phyloP scores from a whole-genome alignment of 1,139 yeast genomes.

The Magnusiomyces sp. region DNA sequence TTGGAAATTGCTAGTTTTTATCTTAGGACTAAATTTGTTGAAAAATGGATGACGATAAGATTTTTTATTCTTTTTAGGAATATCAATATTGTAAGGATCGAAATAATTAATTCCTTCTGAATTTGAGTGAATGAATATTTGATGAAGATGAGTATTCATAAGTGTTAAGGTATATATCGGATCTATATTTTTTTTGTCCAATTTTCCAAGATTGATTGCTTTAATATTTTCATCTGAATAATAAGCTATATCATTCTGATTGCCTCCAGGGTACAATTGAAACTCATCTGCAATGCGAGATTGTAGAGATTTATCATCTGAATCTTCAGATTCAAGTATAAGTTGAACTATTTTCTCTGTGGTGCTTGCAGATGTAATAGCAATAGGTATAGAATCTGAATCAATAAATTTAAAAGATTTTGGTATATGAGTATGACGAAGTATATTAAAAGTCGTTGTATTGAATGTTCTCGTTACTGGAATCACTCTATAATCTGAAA shows the following conservation, averaged over 20 bases:
- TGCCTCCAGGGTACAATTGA: not conserved
- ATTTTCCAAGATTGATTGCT: constrained; percentile 13
- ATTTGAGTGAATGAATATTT: constrained; percentile 8
- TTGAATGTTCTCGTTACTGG: constrained; percentile 16
- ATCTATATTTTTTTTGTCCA: constrained; percentile 21
- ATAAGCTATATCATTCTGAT: constrained; percentile 20
- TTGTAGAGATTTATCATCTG: constrained; percentile 2
- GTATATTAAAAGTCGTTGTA: constrained; percentile 11
- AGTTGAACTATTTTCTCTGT: no score
- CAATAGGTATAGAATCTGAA: constrained; percentile 16
- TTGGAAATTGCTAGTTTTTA: constrained; percentile 11
- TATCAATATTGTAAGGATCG: constrained; percentile 21
- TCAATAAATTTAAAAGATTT: constrained; percentile 15
- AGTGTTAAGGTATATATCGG: constrained; percentile 4
- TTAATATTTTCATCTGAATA: constrained; percentile 19
- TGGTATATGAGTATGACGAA: constrained; percentile 15
- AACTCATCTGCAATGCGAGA: no score
- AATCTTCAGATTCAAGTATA: constrained; percentile 5
- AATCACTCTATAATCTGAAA: constrained; percentile 23
- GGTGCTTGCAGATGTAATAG: no score
- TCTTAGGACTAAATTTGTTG: constrained; percentile 17
- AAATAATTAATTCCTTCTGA: constrained; percentile 7
- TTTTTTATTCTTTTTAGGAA: constrained; percentile 20
- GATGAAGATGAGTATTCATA: constrained; percentile 10
- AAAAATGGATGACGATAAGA: constrained; percentile 14